A percentile compares a stretch with the other conserved stretches of the same genome.
These are phyloP conservation scores for Babesia sp. DNA, from an alignment of 169 alveolate genomes.

Conservation along the genomic window DNA sequence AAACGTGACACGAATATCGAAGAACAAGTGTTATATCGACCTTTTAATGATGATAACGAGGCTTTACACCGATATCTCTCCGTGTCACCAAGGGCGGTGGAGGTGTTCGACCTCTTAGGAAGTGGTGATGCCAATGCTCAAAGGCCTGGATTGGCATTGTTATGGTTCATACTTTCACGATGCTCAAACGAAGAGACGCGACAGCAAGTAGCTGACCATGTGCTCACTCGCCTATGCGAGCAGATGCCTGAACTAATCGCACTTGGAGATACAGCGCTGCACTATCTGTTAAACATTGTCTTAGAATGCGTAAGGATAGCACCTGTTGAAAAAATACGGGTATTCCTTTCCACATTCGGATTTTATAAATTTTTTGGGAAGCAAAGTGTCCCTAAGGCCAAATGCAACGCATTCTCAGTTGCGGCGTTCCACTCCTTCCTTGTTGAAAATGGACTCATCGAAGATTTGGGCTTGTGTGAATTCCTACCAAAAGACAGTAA, in stretches of 20 bases:
- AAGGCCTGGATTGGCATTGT: conserved; percentile 35
- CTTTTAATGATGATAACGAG: conserved; percentile 27
- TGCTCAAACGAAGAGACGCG: not conserved
- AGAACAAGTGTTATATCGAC: conserved; percentile 29
- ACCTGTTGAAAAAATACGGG: conserved; percentile 15
- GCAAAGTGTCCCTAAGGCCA: conserved; percentile 11
- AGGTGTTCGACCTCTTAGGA: conserved; percentile 37
- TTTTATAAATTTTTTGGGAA: conserved; percentile 36
- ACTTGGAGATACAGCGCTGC: conserved; percentile 30
- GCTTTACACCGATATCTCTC: conserved; percentile 28
- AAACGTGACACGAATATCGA: not conserved
- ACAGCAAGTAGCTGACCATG: conserved; percentile 21
- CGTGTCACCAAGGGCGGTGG: conserved; percentile 53
- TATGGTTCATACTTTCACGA: conserved; percentile 16
- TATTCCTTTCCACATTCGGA: conserved; percentile 1
- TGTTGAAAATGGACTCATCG: not conserved
- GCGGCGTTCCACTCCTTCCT: conserved; percentile 17
- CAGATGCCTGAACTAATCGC: conserved; percentile 15
- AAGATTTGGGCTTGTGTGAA: conserved; percentile 14
- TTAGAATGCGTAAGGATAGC: conserved; percentile 35
- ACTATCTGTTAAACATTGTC: conserved; percentile 23
- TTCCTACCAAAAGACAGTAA: not conserved
- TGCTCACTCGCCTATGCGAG: conserved; percentile 24
- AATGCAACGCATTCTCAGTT: not conserved
- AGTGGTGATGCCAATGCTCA: not conserved